Evolutionary conservation across 805 yeast genomes (phyloP).

Genomic region (Lipomyces oligophaga): DNA sequence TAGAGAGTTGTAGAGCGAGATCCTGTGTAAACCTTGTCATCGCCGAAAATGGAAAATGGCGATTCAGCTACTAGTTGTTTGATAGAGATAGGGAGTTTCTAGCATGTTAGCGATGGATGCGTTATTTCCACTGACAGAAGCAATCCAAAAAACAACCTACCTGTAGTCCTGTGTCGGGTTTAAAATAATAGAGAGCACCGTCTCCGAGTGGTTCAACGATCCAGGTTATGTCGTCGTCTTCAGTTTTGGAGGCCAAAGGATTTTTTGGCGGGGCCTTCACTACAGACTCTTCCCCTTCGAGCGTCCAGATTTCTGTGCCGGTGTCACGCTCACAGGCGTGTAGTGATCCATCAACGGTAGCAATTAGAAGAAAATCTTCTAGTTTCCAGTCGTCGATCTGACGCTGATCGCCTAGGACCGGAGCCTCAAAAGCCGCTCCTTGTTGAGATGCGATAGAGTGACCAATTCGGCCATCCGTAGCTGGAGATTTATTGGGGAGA

Average conservation of each 20-base stretch:
- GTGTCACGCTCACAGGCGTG: conserved; percentile 74
- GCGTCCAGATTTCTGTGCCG: conserved; percentile 74
- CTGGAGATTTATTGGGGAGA: too few species aligned
- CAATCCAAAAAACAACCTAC: too few species aligned
- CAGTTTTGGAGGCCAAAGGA: conserved; percentile 22
- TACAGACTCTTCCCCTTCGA: conserved; percentile 61
- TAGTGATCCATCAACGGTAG: conserved; percentile 82
- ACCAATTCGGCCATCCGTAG: too few species aligned
- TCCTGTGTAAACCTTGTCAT: conserved; percentile 86
- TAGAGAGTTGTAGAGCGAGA: conserved; percentile 69
- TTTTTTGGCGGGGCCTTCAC: conserved; percentile 41
- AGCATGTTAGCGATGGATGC: background rate
- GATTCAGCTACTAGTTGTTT: conserved; percentile 73
- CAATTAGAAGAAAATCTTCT: conserved; percentile 59
- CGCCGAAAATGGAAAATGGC: conserved; percentile 75
- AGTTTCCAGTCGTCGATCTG: conserved; percentile 48
- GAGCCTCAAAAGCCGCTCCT: background rate
- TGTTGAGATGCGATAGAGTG: background rate
- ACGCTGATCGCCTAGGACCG: conserved; percentile 29
- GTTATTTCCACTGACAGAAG: too few species aligned
- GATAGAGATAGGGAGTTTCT: conserved; percentile 69
- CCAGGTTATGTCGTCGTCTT: conserved; percentile 54
- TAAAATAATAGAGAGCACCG: conserved; percentile 78
- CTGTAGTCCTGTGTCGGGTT: conserved; percentile 68
- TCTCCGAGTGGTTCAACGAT: conserved; percentile 87